Evolutionary conservation across 129 eudicot species (phyloP), one percentile per base, ranked within the genome.

Genomic region (Chrysanthemum makinoi): DNA sequence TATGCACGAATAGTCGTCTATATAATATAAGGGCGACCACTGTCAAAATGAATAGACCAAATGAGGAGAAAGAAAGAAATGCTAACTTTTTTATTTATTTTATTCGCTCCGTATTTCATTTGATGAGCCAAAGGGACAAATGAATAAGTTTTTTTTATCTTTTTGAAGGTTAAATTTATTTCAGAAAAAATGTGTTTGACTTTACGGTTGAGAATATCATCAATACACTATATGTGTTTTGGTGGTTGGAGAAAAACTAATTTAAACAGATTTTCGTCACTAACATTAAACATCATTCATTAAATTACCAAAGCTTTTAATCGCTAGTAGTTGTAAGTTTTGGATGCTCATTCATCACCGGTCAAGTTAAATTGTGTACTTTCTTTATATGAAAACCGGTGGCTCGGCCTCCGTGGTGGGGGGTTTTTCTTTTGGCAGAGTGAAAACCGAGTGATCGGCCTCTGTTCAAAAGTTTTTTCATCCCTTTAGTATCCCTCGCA

Each of bases 241-340:
- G 58, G 72, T 65, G 59, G 72, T 75, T 24, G 79, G 66, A 66
- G 51, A 54, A 55, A 65, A 20, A 35, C 43, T 5, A 35, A 35
- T 19, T 24, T 65, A 2, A 75, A 43, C 58, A 65, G 66, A 75
- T 10, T 55, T 20, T 66, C 67, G 73, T 65, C 79, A 66, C 73
- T 15, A 47, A 51, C 66, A 66, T 54, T 66, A 44, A 75, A 66
- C 66, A 16, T 20, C 50, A 22, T 75, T 56, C 35, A 39, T 75
- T 75, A 5, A 35, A 7, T 24, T 66, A 75, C 35, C 48, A 47
- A 55, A 26, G n/a, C 30, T 6, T 64, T 44, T 43, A 15, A 43
- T 55, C 66, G 47, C 20, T 55, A 55, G 59, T 59, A 66, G 79
- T 75, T 43, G 46, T 60, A 65, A 64, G 70, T n/a, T 19, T 71